phyloP scores from a whole-genome alignment of 148 eudicot species.

The Fagopyrum homotropicum region DNA sequence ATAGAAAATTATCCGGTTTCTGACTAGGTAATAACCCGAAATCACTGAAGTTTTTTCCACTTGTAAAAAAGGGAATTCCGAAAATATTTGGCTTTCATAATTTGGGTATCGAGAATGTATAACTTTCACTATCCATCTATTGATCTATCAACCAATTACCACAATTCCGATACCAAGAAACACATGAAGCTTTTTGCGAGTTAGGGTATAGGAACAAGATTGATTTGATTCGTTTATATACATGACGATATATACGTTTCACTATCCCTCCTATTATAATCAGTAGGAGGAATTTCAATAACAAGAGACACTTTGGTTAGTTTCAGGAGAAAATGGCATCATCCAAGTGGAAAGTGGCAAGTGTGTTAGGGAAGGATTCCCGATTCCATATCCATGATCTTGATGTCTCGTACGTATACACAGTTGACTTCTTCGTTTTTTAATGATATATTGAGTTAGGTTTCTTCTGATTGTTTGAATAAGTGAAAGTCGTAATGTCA shows the following conservation, averaged over 20 bases:
- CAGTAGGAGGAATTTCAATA: neutral
- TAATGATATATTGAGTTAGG: neutral
- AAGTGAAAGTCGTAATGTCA: no score
- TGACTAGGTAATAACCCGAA: no score
- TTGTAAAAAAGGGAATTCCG: no score
- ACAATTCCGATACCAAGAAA: neutral
- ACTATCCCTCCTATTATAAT: neutral
- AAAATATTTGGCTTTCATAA: neutral
- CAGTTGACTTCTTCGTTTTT: neutral
- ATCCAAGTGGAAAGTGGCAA: neutral
- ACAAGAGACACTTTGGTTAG: neutral
- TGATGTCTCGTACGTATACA: neutral
- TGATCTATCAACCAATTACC: neutral
- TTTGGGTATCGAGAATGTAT: neutral
- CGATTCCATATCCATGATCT: neutral
- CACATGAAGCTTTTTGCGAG: neutral
- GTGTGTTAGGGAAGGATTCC: constrained; percentile 5
- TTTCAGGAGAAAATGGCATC: neutral
- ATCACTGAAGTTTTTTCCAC: no score
- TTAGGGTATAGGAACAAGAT: neutral
- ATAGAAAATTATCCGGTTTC: no score
- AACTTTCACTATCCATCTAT: neutral
- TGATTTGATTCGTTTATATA: neutral
- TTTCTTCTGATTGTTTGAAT: no score
- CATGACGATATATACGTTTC: neutral